These are phyloP conservation scores for Physcomitrellopsis africana DNA, from an alignment of 225 moss, liverwort and hornwort genomes.

Conservation along the genomic window DNA sequence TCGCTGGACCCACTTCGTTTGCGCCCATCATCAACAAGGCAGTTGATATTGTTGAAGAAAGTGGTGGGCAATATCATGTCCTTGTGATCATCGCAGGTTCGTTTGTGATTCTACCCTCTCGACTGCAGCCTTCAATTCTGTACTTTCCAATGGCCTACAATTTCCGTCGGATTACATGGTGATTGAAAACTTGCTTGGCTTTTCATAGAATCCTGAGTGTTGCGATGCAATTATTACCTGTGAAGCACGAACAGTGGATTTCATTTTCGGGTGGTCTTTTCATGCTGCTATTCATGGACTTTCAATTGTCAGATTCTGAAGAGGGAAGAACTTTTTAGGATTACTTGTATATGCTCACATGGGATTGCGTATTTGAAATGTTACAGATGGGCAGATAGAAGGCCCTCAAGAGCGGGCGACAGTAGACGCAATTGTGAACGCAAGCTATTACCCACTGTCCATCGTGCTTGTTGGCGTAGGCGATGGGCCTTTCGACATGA, in stretches of 20 bases:
- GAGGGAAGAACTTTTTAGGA: neutral
- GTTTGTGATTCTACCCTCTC: neutral
- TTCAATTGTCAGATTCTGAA: neutral
- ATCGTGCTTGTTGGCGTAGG: conserved; percentile 47
- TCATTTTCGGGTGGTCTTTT: too few species aligned
- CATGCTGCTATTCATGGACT: too few species aligned
- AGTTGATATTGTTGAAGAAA: conserved; percentile 34
- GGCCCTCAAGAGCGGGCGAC: conserved; percentile 68
- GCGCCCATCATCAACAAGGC: conserved; percentile 38
- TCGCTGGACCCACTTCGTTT: conserved; percentile 40
- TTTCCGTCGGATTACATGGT: too few species aligned
- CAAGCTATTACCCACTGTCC: conserved; percentile 66
- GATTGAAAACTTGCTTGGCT: too few species aligned
- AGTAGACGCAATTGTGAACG: conserved; percentile 62
- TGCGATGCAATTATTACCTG: too few species aligned
- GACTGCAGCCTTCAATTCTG: neutral
- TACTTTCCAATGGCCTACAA: neutral
- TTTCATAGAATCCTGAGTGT: too few species aligned
- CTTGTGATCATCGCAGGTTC: conserved; percentile 41
- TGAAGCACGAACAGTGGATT: too few species aligned
- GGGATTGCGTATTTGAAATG: neutral
- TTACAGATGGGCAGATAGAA: conserved; percentile 42
- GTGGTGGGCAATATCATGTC: conserved; percentile 39
- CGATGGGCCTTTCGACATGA: conserved; percentile 59
- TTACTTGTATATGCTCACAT: neutral